Conservation (phyloP, 202 grass and related monocot species). For the Dendrocalamus latiflorus region DNA sequence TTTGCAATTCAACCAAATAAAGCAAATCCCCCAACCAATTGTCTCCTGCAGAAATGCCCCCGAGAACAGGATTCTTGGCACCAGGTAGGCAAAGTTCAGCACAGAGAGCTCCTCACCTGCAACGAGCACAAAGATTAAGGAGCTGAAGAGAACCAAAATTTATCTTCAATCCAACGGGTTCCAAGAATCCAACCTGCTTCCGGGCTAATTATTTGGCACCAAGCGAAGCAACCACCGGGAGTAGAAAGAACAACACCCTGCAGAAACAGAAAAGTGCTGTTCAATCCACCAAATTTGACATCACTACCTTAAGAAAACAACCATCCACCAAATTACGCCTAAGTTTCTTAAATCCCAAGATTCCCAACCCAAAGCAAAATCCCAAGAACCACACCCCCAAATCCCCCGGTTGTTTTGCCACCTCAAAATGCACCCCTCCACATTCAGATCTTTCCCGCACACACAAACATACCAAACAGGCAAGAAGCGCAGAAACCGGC, state of each 20-base stretch:
- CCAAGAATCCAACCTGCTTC: slow-evolving; percentile 40
- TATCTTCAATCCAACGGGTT: slow-evolving; percentile 19
- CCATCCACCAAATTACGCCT: slow-evolving; percentile 22
- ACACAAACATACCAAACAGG: not conserved
- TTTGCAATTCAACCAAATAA: not conserved
- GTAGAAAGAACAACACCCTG: slow-evolving; percentile 32
- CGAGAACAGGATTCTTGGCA: not conserved
- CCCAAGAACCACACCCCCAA: slow-evolving; percentile 17
- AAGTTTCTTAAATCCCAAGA: slow-evolving; percentile 15
- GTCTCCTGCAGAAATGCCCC: not conserved
- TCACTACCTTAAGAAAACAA: slow-evolving; percentile 24
- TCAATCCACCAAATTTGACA: slow-evolving; percentile 32
- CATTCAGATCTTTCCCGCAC: slow-evolving; percentile 30
- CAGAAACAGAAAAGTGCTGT: slow-evolving; percentile 8
- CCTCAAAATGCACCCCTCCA: slow-evolving; percentile 11
- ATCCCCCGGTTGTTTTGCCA: not conserved
- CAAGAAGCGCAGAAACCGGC: not conserved
- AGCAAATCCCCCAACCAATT: slow-evolving; percentile 8
- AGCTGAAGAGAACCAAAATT: not conserved
- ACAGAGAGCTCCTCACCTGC: slow-evolving; percentile 6
- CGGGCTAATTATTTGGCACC: not conserved
- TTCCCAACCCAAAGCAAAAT: slow-evolving; percentile 15
- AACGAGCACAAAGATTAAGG: slow-evolving; percentile 8
- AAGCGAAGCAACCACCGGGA: not conserved
- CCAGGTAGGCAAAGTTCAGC: slow-evolving; percentile 5